Percentiles rank a stretch among this genome's conserved stretches.
These are phyloP conservation scores for Phaeosphaeria sp. DNA, from an alignment of 2,329 filamentous ascomycete species.

Conservation along the genomic window DNA sequence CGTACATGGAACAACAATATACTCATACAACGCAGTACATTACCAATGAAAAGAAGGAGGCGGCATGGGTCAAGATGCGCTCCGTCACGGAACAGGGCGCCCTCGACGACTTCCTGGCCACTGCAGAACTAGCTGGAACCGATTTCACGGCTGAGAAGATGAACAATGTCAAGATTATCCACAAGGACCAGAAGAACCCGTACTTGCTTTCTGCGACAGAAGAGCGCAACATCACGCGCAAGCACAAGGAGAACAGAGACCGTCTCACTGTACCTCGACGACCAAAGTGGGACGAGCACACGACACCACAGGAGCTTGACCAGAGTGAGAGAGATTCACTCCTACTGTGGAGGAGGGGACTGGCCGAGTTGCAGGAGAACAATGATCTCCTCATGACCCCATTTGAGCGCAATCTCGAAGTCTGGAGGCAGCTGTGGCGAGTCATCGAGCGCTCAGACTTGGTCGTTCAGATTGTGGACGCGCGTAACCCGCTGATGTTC, in stretches of 20 bases:
- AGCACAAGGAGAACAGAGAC: slow-evolving; percentile 80
- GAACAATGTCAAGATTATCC: slow-evolving; percentile 99
- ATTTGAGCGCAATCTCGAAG: slow-evolving; percentile 95
- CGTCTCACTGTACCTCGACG: slow-evolving; percentile 87
- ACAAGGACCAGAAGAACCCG: slow-evolving; percentile 93
- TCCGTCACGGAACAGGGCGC: slow-evolving; percentile 97
- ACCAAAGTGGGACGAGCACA: slow-evolving; percentile 85
- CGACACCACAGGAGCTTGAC: slow-evolving; percentile 84
- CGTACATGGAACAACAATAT: slow-evolving; percentile 9
- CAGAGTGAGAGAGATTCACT: slow-evolving; percentile 78
- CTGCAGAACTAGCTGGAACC: slow-evolving; percentile 94
- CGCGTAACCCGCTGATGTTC: slow-evolving; percentile 91
- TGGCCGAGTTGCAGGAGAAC: slow-evolving; percentile 92
- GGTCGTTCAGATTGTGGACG: slow-evolving; percentile 97
- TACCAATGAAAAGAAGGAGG: slow-evolving; percentile 88
- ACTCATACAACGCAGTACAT: slow-evolving; percentile 69
- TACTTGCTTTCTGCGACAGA: slow-evolving; percentile 87
- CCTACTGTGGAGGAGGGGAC: slow-evolving; percentile 83
- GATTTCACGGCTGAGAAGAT: slow-evolving; percentile 99
- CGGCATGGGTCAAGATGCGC: slow-evolving; percentile 98
- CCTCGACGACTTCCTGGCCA: slow-evolving; percentile 94
- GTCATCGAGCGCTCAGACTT: slow-evolving; percentile 97
- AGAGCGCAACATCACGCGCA: slow-evolving; percentile 77
- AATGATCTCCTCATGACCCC: slow-evolving; percentile 96
- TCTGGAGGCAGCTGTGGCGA: slow-evolving; percentile 97